Base-by-base conservation (phyloP, 176 grass and related monocot genomes). In the Juncus effusus region DNA sequence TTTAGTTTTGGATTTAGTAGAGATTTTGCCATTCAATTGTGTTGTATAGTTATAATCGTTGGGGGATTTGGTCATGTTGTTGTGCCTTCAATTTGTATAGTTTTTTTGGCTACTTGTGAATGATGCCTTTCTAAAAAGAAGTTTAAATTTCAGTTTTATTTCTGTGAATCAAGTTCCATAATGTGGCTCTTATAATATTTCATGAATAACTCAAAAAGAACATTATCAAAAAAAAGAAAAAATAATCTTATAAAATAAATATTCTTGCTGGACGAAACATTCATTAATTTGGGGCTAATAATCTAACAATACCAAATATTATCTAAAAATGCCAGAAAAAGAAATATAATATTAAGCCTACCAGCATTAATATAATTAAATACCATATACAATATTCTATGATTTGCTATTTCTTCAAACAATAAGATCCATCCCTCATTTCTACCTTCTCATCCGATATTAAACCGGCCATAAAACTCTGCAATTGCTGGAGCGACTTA, bases 401-500 rank as follows among this genome's bases (percentile, higher is more conserved):
- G 56, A 61, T 7, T 7, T 61, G 7, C 28, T 61, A 61, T 16
- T 19, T 61, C 44, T 47, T 47, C 44, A 47, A 47, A 78, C 19
- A 63, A 77, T 96, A 96, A 62, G 64, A 56, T 51, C 85, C 85
- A 74, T 96, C 93, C 64, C 85, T 96, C 35, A 85, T 72, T 61
- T 96, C 93, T 76, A 96, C 63, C 59, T 96, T 96, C 63, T 96
- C 93, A 39, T 96, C 93, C 2, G 77, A 70, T 64, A 89, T 71
- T 36, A 91, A 62, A 79, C 87, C 88, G 49, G 87, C 78, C 69
- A 96, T 79, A 77, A 96, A 96, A 70, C 87, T 72, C 75, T 96
- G 93, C 54, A 96, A 69, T 55, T 96, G 87, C 56, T 91, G 87
- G 63, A 91, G 85, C 7, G 93, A 91, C 65, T 96, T 96, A 62